phyloP scores from a whole-genome alignment of 176 grass and related monocot species.

The Cocos nucifera region DNA sequence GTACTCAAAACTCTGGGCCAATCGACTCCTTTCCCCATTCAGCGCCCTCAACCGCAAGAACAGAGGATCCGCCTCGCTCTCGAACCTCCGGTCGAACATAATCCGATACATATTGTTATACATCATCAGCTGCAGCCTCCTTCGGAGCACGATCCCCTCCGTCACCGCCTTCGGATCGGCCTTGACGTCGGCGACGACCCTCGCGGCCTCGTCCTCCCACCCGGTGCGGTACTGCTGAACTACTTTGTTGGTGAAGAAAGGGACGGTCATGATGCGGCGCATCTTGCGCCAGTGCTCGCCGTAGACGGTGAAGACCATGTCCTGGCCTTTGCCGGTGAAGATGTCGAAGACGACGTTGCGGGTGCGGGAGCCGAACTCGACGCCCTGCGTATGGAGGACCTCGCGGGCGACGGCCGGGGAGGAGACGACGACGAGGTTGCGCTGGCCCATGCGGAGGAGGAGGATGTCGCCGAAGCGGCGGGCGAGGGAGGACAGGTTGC shows the following conservation, averaged over 20 bases:
- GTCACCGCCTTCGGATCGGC: slow-evolving; percentile 38
- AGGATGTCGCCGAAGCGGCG: slow-evolving; percentile 56
- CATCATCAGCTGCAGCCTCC: slow-evolving; percentile 77
- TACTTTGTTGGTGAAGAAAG: slow-evolving; percentile 91
- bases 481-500: slow-evolving; percentile 58
- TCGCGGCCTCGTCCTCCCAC: slow-evolving; percentile 69
- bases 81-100: slow-evolving; percentile 80
- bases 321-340: slow-evolving; percentile 75
- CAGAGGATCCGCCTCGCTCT: slow-evolving; percentile 64
- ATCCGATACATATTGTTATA: slow-evolving; percentile 94
- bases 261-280: slow-evolving; percentile 83
- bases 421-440: slow-evolving; percentile 77
- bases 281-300: slow-evolving; percentile 96
- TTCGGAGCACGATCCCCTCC: slow-evolving; percentile 49
- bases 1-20: slow-evolving; percentile 96
- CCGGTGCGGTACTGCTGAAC: background rate
- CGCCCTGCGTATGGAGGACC: slow-evolving; percentile 80
- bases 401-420: slow-evolving; percentile 51
- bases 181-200: slow-evolving; percentile 51
- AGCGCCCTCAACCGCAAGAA: slow-evolving; percentile 46
- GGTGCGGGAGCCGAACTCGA: slow-evolving; percentile 87
- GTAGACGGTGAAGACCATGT: slow-evolving; percentile 97
- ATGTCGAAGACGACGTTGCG: slow-evolving; percentile 90
- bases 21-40: slow-evolving; percentile 70
- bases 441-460: slow-evolving; percentile 81